These are phyloP conservation scores for Pisolithus orientalis DNA, from an alignment of 768 basidiomycete species.

Conservation along the genomic window DNA sequence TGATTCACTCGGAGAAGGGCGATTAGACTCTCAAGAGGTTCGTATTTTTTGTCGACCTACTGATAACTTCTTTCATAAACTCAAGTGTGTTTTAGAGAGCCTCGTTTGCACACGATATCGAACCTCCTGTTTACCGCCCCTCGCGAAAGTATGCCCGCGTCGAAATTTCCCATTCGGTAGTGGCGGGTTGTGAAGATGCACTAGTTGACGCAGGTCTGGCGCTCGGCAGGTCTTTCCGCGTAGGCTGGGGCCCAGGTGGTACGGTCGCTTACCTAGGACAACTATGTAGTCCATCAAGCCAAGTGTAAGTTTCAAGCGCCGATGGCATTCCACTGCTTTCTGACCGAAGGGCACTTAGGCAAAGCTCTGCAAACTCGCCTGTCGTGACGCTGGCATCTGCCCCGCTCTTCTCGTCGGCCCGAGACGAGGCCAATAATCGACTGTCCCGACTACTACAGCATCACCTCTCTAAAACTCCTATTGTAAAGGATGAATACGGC, in stretches of 20 bases:
- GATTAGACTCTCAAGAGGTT: slow-evolving; percentile 59
- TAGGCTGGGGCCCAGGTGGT: slow-evolving; percentile 85
- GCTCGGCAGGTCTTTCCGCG: slow-evolving; percentile 82
- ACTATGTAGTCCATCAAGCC: slow-evolving; percentile 52
- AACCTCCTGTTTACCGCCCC: slow-evolving; percentile 63
- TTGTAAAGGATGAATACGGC: slow-evolving; percentile 62
- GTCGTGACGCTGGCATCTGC: slow-evolving; percentile 46
- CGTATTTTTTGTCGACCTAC: slow-evolving; percentile 14
- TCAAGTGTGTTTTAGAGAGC: slow-evolving; percentile 44
- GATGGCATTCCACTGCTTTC: background rate
- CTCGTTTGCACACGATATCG: slow-evolving; percentile 72
- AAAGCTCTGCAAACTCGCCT: slow-evolving; percentile 57
- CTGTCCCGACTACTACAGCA: slow-evolving; percentile 66
- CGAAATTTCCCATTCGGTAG: slow-evolving; percentile 58
- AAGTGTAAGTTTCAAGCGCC: slow-evolving; percentile 39
- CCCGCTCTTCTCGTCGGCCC: slow-evolving; percentile 31
- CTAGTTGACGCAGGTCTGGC: slow-evolving; percentile 79
- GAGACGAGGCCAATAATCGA: slow-evolving; percentile 32
- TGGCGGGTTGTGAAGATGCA: slow-evolving; percentile 56
- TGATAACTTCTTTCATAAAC: background rate
- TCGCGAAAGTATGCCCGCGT: slow-evolving; percentile 77
- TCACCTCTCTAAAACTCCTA: slow-evolving; percentile 68
- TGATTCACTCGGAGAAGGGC: slow-evolving; percentile 70
- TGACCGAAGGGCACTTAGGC: slow-evolving; percentile 29
- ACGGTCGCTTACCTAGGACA: slow-evolving; percentile 70